A percentile compares a stretch with the other conserved stretches of the same genome.
These are phyloP conservation scores for Periconia digitata DNA, from an alignment of 2,329 filamentous ascomycete species.

Conservation along the genomic window DNA sequence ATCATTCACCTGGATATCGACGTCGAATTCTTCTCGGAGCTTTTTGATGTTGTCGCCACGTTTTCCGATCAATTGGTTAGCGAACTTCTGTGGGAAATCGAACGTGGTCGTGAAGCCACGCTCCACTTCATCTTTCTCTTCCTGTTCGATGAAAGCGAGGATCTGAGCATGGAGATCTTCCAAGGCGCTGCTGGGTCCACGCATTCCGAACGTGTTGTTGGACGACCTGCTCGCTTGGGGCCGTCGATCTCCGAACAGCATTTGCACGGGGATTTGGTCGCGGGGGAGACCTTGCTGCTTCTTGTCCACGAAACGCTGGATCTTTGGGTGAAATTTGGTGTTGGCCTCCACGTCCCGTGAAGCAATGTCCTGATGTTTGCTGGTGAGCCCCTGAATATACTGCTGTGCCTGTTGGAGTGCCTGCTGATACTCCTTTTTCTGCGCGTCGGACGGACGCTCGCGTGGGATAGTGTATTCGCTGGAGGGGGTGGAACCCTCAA, in stretches of 20 bases:
- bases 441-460: constrained; percentile 56
- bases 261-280: constrained; percentile 59
- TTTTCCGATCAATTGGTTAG: constrained; percentile 77
- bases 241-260: constrained; percentile 51
- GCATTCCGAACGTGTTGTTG: constrained; percentile 64
- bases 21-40: constrained; percentile 68
- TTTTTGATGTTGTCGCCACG: constrained; percentile 70
- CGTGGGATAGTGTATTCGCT: constrained; percentile 58
- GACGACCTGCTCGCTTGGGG: constrained; percentile 57
- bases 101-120: constrained; percentile 84
- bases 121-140: constrained; percentile 91
- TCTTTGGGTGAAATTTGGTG: constrained; percentile 65
- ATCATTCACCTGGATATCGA: constrained; percentile 85
- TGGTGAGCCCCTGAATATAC: constrained; percentile 56
- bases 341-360: constrained; percentile 57
- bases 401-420: constrained; percentile 61
- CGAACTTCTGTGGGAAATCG: constrained; percentile 92
- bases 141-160: constrained; percentile 77
- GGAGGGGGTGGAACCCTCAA: constrained; percentile 63
- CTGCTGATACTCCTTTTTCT: constrained; percentile 59
- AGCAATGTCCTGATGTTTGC: constrained; percentile 58
- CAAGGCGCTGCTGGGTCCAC: constrained; percentile 74
- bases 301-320: constrained; percentile 59
- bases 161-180: constrained; percentile 73
- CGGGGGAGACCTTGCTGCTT: constrained; percentile 55